These are phyloP conservation scores for Kwoniella sp. DNA, from an alignment of 768 basidiomycete species.

Conservation along the genomic window DNA sequence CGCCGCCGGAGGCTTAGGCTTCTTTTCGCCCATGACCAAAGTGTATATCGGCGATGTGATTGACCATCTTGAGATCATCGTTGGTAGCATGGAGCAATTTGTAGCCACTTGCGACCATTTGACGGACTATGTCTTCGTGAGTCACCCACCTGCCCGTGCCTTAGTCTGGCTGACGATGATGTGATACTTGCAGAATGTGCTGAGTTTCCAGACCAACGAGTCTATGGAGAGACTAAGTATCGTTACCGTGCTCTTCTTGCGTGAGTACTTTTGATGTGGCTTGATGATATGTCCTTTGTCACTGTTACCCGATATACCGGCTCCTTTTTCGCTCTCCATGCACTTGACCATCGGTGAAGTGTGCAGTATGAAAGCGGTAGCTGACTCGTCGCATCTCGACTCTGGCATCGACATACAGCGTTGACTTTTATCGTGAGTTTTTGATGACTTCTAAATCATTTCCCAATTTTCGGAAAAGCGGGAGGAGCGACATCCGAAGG, in stretches of 20 bases:
- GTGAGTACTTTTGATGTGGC: slow-evolving; percentile 35
- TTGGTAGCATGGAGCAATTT: slow-evolving; percentile 51
- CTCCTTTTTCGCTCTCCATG: too few relatives aligned
- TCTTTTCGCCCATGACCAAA: slow-evolving; percentile 48
- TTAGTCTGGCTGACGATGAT: not conserved
- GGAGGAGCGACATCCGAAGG: too few relatives aligned
- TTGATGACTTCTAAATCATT: not conserved
- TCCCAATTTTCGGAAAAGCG: too few relatives aligned
- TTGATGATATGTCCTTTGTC: not conserved
- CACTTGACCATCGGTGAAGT: too few relatives aligned
- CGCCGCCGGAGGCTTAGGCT: slow-evolving; percentile 16
- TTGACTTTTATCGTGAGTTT: slow-evolving; percentile 46
- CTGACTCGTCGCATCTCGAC: too few relatives aligned
- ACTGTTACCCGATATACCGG: too few relatives aligned
- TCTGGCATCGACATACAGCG: slow-evolving; percentile 22
- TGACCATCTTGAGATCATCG: slow-evolving; percentile 54
- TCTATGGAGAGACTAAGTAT: slow-evolving; percentile 56
- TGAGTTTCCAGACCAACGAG: slow-evolving; percentile 53
- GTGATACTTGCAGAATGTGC: slow-evolving; percentile 37
- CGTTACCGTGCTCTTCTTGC: slow-evolving; percentile 56
- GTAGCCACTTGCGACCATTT: slow-evolving; percentile 53
- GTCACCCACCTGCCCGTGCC: too few relatives aligned
- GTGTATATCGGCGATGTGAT: slow-evolving; percentile 55
- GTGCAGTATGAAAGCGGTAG: too few relatives aligned
- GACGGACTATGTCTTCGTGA: slow-evolving; percentile 55